Base-by-base conservation (phyloP, 2,329 filamentous ascomycete genomes). In the Pestalotiopsis sp. region DNA sequence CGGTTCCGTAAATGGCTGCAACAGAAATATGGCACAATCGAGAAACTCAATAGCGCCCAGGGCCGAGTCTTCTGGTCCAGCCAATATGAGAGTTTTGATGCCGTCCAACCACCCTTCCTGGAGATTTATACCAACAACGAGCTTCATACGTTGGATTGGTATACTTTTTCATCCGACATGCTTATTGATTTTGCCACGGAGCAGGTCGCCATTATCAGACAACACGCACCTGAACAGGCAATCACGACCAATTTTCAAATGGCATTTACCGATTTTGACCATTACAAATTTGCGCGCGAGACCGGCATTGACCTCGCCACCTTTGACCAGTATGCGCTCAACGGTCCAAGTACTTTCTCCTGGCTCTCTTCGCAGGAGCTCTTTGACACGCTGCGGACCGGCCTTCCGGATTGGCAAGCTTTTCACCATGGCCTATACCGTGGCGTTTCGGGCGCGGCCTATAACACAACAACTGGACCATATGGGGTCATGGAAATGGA, bases 401-500 rank as follows among this genome's bases (percentile, higher is more conserved):
- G 72, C 2, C 69, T 74, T 20, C 72, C 72, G 3, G 72, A 73
- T 58, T 69, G 66, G 49, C 72, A 74, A 41, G 71, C 72, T 2
- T 38, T 74, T 38, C 65, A 73, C 20, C 72, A 74, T 25, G 72
- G 67, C 3, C 25, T 72, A n/a, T 74, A 74, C 66, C 65, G 71
- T 31, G 69, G 72, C 41, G 59, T 74, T 14, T 67, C 72, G 11
- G 72, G 72, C 5, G 71, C 71, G 3, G 72, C 72, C 4, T 72
- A 74, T 31, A 69, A 68, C 20, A 38, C 68, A 27, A 68, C 60
- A 2, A 52, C 69, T 3, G 72, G 72, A 0, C 71, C 72, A 9
- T 72, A 70, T 5, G 72, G 72, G 0, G 67, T 74, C n/a, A 73
- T 74, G 72, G 72, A 74, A 52, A 72, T 74, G 72, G 66, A 74